phyloP scores from a whole-genome alignment of 352 stramenopile species.

The Peronospora destructor region DNA sequence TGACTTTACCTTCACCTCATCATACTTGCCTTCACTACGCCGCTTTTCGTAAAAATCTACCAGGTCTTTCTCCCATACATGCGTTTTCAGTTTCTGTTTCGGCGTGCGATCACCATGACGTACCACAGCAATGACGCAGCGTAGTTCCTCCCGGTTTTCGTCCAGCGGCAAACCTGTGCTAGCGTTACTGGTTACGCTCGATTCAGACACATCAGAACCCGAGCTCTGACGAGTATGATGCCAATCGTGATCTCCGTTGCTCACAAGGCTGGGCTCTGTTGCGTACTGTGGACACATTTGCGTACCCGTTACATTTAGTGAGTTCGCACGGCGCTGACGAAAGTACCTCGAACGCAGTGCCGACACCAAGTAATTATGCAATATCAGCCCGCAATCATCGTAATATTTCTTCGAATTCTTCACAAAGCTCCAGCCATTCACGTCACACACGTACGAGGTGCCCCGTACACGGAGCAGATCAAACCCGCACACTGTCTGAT shows the following conservation, averaged over 20 bases:
- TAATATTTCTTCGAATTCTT: slow-evolving; percentile 98
- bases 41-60: slow-evolving; percentile 77
- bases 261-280: slow-evolving; percentile 39
- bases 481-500: slow-evolving; percentile 99
- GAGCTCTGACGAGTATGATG: slow-evolving; percentile 50
- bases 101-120: slow-evolving; percentile 98
- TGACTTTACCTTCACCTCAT: slow-evolving; percentile 82
- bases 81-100: slow-evolving; percentile 98
- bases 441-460: slow-evolving; percentile 97
- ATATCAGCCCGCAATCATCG: slow-evolving; percentile 94
- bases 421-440: slow-evolving; percentile 99
- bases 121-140: slow-evolving; percentile 98
- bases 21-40: slow-evolving; percentile 63
- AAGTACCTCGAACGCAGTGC: slow-evolving; percentile 74
- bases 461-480: slow-evolving; percentile 93
- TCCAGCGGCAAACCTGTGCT: slow-evolving; percentile 38
- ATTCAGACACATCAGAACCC: slow-evolving; percentile 59
- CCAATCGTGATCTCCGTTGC: slow-evolving; percentile 21
- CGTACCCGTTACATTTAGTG: slow-evolving; percentile 30
- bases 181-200: slow-evolving; percentile 51
- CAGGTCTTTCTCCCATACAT: slow-evolving; percentile 81
- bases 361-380: slow-evolving; percentile 87
- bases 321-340: slow-evolving; percentile 59
- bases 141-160: slow-evolving; percentile 92
- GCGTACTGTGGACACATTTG: slow-evolving; percentile 81